These are phyloP conservation scores for Rosa hybrid DNA, from an alignment of 331 rosid species.

Conservation along the genomic window DNA sequence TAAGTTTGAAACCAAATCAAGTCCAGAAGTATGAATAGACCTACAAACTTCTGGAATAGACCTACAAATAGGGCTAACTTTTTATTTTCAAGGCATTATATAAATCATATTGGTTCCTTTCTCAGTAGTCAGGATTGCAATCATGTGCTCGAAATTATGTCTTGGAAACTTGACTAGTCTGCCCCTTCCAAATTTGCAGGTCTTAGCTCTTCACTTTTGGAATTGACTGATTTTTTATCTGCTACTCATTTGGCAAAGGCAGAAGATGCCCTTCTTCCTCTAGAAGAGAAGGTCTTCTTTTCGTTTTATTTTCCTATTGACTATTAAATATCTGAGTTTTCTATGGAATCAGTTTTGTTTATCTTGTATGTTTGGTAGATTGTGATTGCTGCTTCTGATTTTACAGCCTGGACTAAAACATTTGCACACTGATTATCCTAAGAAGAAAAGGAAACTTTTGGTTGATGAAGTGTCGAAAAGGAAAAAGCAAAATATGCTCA, in stretches of 20 bases:
- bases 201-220: constrained; percentile 52
- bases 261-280: constrained; percentile 56
- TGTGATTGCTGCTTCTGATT: constrained; percentile 27
- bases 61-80: neutral
- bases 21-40: neutral
- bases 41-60: neutral
- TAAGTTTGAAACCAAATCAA: neutral
- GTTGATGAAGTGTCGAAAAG: constrained; percentile 55
- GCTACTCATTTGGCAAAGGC: constrained; percentile 76
- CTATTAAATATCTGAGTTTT: neutral
- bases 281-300: constrained; percentile 58
- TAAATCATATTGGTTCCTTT: neutral
- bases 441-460: constrained; percentile 54
- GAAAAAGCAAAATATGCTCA: constrained; percentile 43
- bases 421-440: neutral
- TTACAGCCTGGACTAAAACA: constrained; percentile 45
- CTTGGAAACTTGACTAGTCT: neutral
- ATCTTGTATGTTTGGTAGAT: neutral
- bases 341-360: neutral
- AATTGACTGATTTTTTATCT: constrained; percentile 68
- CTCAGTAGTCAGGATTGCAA: neutral
- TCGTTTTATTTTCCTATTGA: neutral
- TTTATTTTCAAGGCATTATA: neutral
- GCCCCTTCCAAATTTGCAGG: constrained; percentile 51
- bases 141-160: neutral